Conservation (phyloP, 139 green algal genomes). For the Tetratostichococcus sp. region DNA sequence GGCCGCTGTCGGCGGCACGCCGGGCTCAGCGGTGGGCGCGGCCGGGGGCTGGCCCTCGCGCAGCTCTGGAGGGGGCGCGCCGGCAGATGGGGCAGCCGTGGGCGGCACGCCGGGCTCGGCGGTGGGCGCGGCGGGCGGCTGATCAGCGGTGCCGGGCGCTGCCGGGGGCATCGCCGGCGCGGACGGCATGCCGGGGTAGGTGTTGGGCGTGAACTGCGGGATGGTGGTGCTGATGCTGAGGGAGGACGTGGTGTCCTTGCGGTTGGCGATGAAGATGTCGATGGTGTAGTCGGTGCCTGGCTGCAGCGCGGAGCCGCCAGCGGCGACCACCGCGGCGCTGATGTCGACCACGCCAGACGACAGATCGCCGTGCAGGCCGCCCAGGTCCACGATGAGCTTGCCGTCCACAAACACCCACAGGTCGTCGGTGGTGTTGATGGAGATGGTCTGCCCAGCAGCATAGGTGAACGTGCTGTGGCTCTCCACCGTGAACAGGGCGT, state of each 20-base stretch:
- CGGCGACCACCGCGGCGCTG: background rate
- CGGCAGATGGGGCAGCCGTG: background rate
- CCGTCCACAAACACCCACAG: background rate
- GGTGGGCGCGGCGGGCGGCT: no score
- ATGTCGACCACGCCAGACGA: background rate
- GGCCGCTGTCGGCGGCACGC: background rate
- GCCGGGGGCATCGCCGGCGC: no score
- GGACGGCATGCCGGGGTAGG: background rate
- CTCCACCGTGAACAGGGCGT: background rate
- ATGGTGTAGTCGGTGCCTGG: background rate
- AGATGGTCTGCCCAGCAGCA: background rate
- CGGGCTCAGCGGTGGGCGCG: background rate
- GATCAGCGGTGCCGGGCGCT: no score
- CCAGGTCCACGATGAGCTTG: constrained; percentile 1
- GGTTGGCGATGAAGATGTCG: constrained; percentile 1
- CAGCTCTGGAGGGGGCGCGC: no score
- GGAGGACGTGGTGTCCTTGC: background rate
- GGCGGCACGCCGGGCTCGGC: background rate
- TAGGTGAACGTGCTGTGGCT: background rate
- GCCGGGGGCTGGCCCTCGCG: no score
- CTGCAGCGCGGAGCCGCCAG: background rate
- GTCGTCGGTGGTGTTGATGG: background rate
- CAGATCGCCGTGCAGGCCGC: background rate
- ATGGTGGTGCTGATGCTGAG: background rate
- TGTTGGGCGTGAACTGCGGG: background rate